These are phyloP conservation scores for Hydnum rufescens DNA, from an alignment of 768 basidiomycete species.

Conservation along the genomic window DNA sequence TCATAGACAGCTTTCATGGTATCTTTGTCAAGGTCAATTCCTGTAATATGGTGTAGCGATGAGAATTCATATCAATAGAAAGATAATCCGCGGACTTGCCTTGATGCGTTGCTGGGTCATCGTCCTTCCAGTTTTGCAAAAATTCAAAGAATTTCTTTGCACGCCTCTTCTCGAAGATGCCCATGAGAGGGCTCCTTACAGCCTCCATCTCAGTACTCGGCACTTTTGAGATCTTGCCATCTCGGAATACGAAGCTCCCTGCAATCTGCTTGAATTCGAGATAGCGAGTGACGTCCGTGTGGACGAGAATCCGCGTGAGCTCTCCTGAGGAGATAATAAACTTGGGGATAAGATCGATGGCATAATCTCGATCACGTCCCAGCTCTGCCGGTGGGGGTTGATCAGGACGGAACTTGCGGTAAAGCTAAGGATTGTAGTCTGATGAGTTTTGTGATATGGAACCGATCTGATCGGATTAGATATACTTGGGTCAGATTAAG, in stretches of 20 bases:
- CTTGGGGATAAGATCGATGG: constrained; percentile 94
- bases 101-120: constrained; percentile 90
- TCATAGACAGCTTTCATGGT: constrained; percentile 90
- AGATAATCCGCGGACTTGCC: constrained; percentile 40
- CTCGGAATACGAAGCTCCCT: constrained; percentile 92
- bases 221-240: constrained; percentile 92
- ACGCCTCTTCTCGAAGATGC: constrained; percentile 94
- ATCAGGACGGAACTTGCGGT: constrained; percentile 79
- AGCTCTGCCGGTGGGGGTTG: constrained; percentile 62
- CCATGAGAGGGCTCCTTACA: constrained; percentile 87
- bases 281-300: constrained; percentile 96
- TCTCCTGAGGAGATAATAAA: constrained; percentile 98
- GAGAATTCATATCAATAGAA: background rate
- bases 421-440: constrained; percentile 37
- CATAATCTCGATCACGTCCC: constrained; percentile 94
- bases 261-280: constrained; percentile 99
- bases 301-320: constrained; percentile 92
- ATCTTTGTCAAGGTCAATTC: constrained; percentile 72
- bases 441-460: background rate
- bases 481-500: constrained; percentile 90
- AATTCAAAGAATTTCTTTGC: constrained; percentile 99
- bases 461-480: constrained; percentile 1
- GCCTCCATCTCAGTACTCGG: constrained; percentile 97
- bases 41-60: constrained; percentile 22
- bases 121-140: constrained; percentile 86